phyloP scores from a whole-genome alignment of 75 land plant species.

The Sequoia sempervirens region DNA sequence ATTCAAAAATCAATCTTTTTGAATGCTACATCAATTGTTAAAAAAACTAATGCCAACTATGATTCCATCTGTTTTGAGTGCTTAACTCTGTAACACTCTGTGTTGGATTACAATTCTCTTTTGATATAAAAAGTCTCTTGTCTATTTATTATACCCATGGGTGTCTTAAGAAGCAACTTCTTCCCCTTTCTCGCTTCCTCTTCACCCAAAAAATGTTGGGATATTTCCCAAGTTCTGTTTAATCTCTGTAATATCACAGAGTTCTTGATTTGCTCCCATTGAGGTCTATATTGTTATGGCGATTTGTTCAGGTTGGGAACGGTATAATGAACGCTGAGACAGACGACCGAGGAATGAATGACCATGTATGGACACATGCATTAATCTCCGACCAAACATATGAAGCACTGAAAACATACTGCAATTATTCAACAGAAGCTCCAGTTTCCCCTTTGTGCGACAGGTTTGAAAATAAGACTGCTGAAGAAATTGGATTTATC shows the following conservation, averaged over 20 bases:
- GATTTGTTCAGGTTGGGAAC: conserved; percentile 42
- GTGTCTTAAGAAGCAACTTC: no score
- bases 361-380: conserved; percentile 58
- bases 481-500: conserved; percentile 62
- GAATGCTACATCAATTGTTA: no score
- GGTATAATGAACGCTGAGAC: conserved; percentile 49
- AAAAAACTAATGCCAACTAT: no score
- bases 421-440: conserved; percentile 30
- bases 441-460: conserved; percentile 40
- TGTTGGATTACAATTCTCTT: no score
- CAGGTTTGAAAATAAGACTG: conserved; percentile 24
- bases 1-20: no score
- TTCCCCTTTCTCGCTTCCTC: background rate
- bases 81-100: no score
- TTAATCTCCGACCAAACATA: conserved; percentile 46
- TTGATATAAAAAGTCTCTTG: no score
- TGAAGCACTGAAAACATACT: conserved; percentile 10
- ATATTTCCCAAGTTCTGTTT: no score
- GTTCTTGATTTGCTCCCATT: background rate
- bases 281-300: background rate
- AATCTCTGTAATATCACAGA: background rate
- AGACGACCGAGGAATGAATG: conserved; percentile 47
- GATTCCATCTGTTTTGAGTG: no score
- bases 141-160: no score
- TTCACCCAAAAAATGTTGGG: background rate